A percentile compares a stretch with the other conserved stretches of the same genome.
Evolutionary conservation across 495 filamentous ascomycete genomes (phyloP).

Genomic region (Monascus purpureus): DNA sequence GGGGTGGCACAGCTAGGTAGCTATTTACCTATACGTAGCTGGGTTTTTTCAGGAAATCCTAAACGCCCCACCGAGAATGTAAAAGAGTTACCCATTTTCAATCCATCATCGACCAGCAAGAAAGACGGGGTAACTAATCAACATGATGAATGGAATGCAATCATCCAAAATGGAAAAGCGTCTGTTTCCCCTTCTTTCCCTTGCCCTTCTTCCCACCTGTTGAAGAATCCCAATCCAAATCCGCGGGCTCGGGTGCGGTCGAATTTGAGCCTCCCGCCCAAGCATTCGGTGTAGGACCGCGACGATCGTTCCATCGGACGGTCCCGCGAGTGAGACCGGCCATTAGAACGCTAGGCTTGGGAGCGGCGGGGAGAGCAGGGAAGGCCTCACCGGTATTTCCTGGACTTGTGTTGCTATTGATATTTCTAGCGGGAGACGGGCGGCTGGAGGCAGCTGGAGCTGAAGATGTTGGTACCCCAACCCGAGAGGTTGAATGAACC

Average conservation of each 20-base stretch:
- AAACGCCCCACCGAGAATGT: too few species aligned
- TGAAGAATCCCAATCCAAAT: conserved; percentile 18
- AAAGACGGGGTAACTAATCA: too few species aligned
- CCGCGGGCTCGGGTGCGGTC: conserved; percentile 12
- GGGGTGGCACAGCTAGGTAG: too few species aligned
- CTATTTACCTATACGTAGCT: too few species aligned
- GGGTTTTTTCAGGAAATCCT: too few species aligned
- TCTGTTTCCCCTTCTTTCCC: conserved; percentile 71
- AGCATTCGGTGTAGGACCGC: conserved; percentile 22
- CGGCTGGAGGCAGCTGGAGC: conserved; percentile 17
- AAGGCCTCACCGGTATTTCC: conserved; percentile 41
- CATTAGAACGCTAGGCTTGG: conserved; percentile 66
- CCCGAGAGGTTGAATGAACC: conserved; percentile 18
- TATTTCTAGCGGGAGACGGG: conserved; percentile 12
- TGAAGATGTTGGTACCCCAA: conserved; percentile 13
- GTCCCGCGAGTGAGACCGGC: conserved; percentile 63
- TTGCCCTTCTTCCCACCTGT: conserved; percentile 53
- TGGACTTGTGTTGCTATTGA: conserved; percentile 7
- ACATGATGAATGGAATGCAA: neutral
- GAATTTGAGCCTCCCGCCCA: conserved; percentile 27
- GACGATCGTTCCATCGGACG: conserved; percentile 51
- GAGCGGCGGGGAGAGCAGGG: conserved; percentile 64
- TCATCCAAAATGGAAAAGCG: conserved; percentile 45
- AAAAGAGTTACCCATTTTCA: too few species aligned
- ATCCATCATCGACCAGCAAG: too few species aligned